Conservation (phyloP, 2,329 filamentous ascomycete genomes). For the Fusarium cicatricum region DNA sequence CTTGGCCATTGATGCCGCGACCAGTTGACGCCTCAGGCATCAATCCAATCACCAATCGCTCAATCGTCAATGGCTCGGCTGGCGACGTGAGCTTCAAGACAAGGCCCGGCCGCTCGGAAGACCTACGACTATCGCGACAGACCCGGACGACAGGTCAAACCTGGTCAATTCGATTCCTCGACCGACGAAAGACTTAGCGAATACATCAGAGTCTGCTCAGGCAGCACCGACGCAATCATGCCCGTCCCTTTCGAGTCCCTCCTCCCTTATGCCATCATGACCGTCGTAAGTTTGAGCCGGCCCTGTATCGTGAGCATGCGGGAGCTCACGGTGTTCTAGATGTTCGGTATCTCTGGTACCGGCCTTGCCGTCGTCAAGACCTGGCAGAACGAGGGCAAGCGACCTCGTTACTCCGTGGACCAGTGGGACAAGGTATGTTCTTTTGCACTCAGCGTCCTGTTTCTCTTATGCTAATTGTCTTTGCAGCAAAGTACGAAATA, state of each 20-base stretch:
- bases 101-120: conserved; percentile 36
- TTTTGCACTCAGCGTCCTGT: background rate
- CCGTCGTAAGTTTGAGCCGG: conserved; percentile 57
- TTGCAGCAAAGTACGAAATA: conserved; percentile 61
- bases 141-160: conserved; percentile 29
- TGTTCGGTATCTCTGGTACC: conserved; percentile 69
- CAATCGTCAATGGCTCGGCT: conserved; percentile 41
- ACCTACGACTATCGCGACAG: conserved; percentile 28
- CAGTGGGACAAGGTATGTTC: conserved; percentile 68
- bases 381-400: conserved; percentile 68
- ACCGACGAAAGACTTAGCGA: conserved; percentile 9
- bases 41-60: conserved; percentile 39
- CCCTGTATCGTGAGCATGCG: conserved; percentile 6
- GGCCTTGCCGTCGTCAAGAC: conserved; percentile 65
- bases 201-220: conserved; percentile 42
- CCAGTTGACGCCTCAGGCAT: conserved; percentile 38
- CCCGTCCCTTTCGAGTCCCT: conserved; percentile 70
- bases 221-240: conserved; percentile 55
- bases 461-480: conserved; percentile 42
- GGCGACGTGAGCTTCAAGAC: conserved; percentile 40
- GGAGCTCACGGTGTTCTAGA: conserved; percentile 54
- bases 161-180: conserved; percentile 36
- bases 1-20: conserved; percentile 9
- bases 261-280: conserved; percentile 71
- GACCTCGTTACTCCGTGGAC: conserved; percentile 66